Base-by-base conservation (phyloP, 2,329 filamentous ascomycete genomes). In the Venturia effusa region DNA sequence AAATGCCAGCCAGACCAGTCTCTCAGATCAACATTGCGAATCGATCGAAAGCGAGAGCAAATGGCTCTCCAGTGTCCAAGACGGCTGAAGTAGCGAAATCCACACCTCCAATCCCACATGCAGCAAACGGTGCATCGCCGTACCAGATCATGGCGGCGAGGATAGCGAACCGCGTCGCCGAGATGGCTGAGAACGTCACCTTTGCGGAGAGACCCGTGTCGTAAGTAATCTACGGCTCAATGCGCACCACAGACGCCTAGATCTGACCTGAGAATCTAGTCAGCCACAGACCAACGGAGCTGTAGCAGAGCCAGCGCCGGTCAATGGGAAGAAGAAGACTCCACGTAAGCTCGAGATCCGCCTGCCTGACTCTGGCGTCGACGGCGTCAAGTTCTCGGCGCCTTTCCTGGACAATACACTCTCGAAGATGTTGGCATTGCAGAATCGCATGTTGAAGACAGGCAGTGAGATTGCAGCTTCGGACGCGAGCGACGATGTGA, bases 401-500 rank as follows among this genome's bases (percentile, higher is more conserved):
- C 78, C 79, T 0, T 81, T 81, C 73, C 77, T 81, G 62, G 79
- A 81, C 73, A 81, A 81, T 69, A 80, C 79, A 5, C 74, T 81
- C 1, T 73, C 76, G 62, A 81, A 81, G 74, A 77, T 81, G 71
- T 70, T 81, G 61, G 70, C 74, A 13, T 72, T 81, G 55, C 79
- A 81, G 66, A 79, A 79, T 69, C 73, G 78, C 39, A 81, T 81
- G 79, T 71, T 81, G 64, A 77, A 75, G 64, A 76, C 77, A 5
- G 78, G 76, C 51, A 76, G 77, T 27, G 77, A 80, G 65, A 73
- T 81, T 64, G 75, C 75, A 1, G 77, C 77, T 22, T 71, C 71
- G 55, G 77, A 77, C 32, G 77, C 79, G 1, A 74, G 77, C 22
- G 79, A 81, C 66, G 74, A 74, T 65, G 72, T 77, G 24, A 76